Percentiles rank a stretch among this genome's conserved stretches.
Conservation (phyloP, 208 protist genomes). For the Trypanosoma avium region DNA sequence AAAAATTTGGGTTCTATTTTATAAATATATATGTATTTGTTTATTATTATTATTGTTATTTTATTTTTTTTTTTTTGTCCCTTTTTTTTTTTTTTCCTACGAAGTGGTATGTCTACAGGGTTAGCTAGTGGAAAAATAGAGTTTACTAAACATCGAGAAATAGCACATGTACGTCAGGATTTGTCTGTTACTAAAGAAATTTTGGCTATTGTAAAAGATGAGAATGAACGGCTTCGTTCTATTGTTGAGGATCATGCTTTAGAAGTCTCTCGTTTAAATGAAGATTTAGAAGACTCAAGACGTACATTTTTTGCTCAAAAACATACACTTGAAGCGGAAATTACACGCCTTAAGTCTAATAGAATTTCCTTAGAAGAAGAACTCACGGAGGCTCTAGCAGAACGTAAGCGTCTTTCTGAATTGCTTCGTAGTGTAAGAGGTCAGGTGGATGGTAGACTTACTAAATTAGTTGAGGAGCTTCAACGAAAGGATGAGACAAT, state of each 20-base stretch:
- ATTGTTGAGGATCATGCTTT: not conserved
- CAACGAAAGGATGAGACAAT: constrained; percentile 15
- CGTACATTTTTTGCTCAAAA: constrained; percentile 3
- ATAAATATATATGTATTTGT: not conserved
- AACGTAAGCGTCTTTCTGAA: constrained; percentile 18
- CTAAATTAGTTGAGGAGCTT: constrained; percentile 6
- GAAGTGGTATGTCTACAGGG: not conserved
- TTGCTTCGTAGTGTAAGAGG: constrained; percentile 6
- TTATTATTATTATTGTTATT: constrained; percentile 4
- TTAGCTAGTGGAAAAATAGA: not conserved
- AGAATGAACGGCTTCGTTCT: constrained; percentile 11
- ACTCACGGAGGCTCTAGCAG: constrained; percentile 7
- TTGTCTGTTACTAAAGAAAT: constrained; percentile 19
- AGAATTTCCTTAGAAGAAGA: not conserved
- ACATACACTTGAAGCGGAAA: constrained; percentile 6
- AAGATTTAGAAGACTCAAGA: constrained; percentile 11
- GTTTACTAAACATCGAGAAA: constrained; percentile 14
- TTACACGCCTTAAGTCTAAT: not conserved
- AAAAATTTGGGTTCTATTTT: too few relatives aligned
- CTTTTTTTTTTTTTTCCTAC: not conserved
- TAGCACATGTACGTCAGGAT: constrained; percentile 23
- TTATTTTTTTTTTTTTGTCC: constrained; percentile 4
- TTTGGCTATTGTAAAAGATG: constrained; percentile 7
- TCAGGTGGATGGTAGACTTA: constrained; percentile 15
- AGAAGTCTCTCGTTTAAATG: not conserved